Evolutionary conservation across 257 asterid species (phyloP), one percentile per base, ranked within the genome.

Genomic region (Thymus quinquecostatus): DNA sequence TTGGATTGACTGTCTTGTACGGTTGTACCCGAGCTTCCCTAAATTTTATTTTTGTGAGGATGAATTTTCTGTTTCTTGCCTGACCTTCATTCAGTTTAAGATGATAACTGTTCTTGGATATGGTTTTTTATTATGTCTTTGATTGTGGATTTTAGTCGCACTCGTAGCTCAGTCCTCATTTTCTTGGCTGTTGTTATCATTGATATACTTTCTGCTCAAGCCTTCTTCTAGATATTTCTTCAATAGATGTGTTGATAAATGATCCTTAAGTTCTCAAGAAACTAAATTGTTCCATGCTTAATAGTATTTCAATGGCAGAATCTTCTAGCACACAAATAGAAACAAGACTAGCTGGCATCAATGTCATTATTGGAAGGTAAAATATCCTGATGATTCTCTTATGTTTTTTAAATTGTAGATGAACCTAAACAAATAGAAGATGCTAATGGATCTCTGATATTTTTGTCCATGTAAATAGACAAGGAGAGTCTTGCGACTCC

Each of bases 401-500:
- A 55, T 55, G 30, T 66, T 64, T 63, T 59, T 59, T 28, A 27
- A 41, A 48, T 67, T 36, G 8, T 54, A 14, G 64, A 75, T 56
- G 7, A 10, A 56, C 64, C 73, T 67, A 51, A 36, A 5, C 12
- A 77, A 75, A 38, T 73, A 51, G 41, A 54, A 66, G 50, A 72
- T 77, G 40, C 63, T 68, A 60, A 72, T 50, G 34, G n/a, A 66
- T 21, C 61, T 66, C 48, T 73, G 54, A 56, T 55, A n/a, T 68
- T 72, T 80, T 80, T 44, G 72, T 56, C 43, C 51, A 6, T 53
- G 65, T 58, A 64, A 29, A 45, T 66, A 93, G 94, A 83, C 96
- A 86, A 78, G 98, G 96, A 45, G 97, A 87, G 78, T 93, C 98
- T 3, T 91, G 98, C 12, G 94, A 86, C 77, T 82, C 85, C 0